These are phyloP conservation scores for Microcos paniculata DNA, from an alignment of 345 rosid genomes.

Conservation along the genomic window DNA sequence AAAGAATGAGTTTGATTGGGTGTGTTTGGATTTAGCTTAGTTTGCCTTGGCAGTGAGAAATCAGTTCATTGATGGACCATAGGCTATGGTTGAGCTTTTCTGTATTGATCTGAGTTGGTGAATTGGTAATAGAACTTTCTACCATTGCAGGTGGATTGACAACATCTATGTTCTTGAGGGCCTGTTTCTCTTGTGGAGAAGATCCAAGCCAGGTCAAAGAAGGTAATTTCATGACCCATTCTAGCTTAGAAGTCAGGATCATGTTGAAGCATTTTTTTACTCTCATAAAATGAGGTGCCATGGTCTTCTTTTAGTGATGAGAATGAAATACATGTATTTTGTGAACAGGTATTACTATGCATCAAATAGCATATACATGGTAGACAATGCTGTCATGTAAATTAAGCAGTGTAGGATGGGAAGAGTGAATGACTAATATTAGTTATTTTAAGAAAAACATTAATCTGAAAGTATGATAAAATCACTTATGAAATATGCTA, in stretches of 20 bases:
- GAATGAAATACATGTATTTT: neutral
- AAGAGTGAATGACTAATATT: neutral
- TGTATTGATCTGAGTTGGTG: neutral
- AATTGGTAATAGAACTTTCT: slow-evolving; percentile 5
- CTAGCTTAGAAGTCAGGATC: no score
- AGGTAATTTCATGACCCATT: slow-evolving; percentile 40
- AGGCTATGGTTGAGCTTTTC: slow-evolving; percentile 9
- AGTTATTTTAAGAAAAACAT: neutral
- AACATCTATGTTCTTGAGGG: slow-evolving; percentile 55
- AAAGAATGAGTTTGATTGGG: neutral
- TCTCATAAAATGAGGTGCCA: neutral
- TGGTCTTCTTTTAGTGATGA: neutral
- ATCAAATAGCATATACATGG: neutral
- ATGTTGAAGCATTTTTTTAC: neutral
- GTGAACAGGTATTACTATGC: neutral
- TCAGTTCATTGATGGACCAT: neutral
- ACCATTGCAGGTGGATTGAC: slow-evolving; percentile 48
- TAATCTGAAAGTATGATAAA: neutral
- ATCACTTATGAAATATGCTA: neutral
- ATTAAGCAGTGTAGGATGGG: neutral
- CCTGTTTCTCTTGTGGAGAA: slow-evolving; percentile 88
- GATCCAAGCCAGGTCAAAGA: slow-evolving; percentile 68
- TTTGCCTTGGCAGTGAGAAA: neutral
- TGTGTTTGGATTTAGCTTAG: neutral
- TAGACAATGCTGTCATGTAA: neutral